These are phyloP conservation scores for Trypanosoma platydactyli DNA, from an alignment of 208 protist species.

Conservation along the genomic window DNA sequence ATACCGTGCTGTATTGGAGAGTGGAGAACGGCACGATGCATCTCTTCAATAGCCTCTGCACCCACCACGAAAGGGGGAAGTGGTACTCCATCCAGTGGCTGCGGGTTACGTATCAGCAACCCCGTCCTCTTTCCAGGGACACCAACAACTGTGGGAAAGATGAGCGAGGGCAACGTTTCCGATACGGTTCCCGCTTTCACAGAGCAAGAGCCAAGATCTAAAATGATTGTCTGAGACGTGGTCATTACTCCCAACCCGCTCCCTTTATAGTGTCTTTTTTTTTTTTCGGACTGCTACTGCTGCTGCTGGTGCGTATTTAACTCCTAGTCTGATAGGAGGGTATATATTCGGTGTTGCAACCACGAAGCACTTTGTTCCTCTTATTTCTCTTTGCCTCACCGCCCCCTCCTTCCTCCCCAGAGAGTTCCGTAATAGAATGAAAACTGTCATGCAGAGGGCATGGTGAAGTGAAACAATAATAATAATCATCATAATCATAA, in stretches of 20 bases:
- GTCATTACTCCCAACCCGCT: background rate
- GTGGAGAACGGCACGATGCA: constrained; percentile 13
- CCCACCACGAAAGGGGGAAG: constrained; percentile 17
- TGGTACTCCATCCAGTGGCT: constrained; percentile 1
- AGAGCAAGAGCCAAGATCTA: constrained; percentile 20
- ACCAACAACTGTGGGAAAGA: constrained; percentile 26
- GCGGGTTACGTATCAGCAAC: constrained; percentile 15
- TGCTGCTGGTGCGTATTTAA: too few relatives aligned
- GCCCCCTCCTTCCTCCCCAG: too few relatives aligned
- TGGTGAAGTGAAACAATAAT: too few relatives aligned
- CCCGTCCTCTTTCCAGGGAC: constrained; percentile 7
- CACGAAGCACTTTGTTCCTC: background rate
- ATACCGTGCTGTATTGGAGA: constrained; percentile 41
- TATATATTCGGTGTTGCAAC: background rate
- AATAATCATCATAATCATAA: too few relatives aligned
- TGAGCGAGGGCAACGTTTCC: constrained; percentile 23
- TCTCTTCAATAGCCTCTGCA: constrained; percentile 21
- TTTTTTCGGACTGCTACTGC: too few relatives aligned
- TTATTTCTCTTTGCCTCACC: too few relatives aligned
- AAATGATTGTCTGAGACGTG: constrained; percentile 7
- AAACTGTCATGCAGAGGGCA: background rate
- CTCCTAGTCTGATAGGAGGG: too few relatives aligned
- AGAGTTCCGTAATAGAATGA: too few relatives aligned
- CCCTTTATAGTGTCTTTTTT: too few relatives aligned
- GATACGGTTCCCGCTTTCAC: constrained; percentile 19